A percentile compares a stretch with the other conserved stretches of the same genome.
phyloP scores from a whole-genome alignment of 306 rosid genomes.

The Quercus berberidifolia region DNA sequence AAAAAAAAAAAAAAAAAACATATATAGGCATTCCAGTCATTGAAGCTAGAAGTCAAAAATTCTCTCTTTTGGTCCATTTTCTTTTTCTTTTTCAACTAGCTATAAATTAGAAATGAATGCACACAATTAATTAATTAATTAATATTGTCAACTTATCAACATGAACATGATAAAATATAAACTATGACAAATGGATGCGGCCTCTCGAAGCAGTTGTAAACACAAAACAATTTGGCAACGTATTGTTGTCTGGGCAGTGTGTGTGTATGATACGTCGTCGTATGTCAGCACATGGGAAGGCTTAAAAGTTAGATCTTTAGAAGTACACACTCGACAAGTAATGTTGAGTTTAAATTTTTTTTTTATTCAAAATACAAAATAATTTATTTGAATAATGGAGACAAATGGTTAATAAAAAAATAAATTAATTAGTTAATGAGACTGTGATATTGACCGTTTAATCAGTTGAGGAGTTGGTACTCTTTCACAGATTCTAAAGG shows the following conservation, averaged over 20 bases:
- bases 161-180: not conserved
- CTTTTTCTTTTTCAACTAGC: no score
- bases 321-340: no score
- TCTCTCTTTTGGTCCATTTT: no score
- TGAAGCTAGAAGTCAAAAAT: no score
- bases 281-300: not conserved
- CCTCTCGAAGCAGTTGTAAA: slow-evolving; percentile 18
- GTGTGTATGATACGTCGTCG: not conserved
- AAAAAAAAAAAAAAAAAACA: no score
- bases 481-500: slow-evolving; percentile 30
- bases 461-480: slow-evolving; percentile 19
- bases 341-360: not conserved
- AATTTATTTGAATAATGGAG: not conserved
- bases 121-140: no score
- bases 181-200: slow-evolving; percentile 13
- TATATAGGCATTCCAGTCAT: no score
- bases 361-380: not conserved
- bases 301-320: not conserved
- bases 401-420: not conserved
- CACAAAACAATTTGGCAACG: not conserved
- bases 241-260: not conserved
- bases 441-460: slow-evolving; percentile 19
- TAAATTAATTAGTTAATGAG: not conserved
- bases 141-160: not conserved
- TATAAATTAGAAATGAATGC: no score